These are phyloP conservation scores for Colletotrichum sp. DNA, from an alignment of 2,329 filamentous ascomycete genomes.

Conservation along the genomic window DNA sequence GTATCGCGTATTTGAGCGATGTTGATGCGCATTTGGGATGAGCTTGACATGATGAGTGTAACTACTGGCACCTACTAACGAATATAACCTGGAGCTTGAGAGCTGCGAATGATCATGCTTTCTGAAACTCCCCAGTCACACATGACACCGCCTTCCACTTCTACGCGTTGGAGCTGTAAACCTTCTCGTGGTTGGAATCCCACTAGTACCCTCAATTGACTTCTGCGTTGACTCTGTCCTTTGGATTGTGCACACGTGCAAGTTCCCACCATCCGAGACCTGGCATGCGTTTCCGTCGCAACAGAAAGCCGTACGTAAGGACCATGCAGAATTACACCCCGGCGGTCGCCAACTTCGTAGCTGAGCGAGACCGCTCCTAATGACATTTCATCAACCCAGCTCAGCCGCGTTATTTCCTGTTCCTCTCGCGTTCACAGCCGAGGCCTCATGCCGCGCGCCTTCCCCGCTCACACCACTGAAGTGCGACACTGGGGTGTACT, in stretches of 20 bases:
- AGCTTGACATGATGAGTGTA: not conserved
- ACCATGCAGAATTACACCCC: not conserved
- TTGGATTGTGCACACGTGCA: not conserved
- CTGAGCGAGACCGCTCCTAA: not conserved
- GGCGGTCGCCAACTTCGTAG: not conserved
- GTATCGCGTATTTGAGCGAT: conserved; percentile 94
- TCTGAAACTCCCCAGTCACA: not conserved
- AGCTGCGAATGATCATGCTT: not conserved
- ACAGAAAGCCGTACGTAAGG: not conserved
- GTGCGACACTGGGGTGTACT: not conserved
- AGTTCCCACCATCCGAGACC: no score
- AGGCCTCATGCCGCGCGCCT: not conserved
- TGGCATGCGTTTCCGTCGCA: no score
- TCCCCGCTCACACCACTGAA: not conserved
- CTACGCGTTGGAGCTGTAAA: not conserved
- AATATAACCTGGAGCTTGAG: not conserved
- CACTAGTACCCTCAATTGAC: not conserved
- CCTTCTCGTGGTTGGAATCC: not conserved
- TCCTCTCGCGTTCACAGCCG: not conserved
- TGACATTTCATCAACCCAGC: not conserved
- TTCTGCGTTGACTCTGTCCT: not conserved
- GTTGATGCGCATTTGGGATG: conserved; percentile 54
- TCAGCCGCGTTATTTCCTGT: not conserved
- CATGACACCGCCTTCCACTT: not conserved
- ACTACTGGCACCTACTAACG: not conserved